Conservation (phyloP, 2,329 filamentous ascomycete species). For the Fusarium equiseti region DNA sequence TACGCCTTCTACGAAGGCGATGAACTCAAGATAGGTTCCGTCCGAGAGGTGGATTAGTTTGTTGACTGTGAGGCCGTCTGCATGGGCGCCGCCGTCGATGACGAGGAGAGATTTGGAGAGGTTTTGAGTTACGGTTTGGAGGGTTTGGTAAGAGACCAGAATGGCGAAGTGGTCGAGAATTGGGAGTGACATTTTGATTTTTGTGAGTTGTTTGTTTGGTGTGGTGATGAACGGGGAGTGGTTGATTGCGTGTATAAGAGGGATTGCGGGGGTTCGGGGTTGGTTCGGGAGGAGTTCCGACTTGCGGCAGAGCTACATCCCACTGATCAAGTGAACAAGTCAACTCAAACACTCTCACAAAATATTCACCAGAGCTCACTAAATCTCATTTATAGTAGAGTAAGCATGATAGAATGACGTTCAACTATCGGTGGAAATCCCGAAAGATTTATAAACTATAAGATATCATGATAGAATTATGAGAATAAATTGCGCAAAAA, state of each 20-base stretch:
- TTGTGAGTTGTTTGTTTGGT: not conserved
- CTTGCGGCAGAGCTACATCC: not conserved
- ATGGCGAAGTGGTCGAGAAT: constrained; percentile 74
- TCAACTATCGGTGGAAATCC: not conserved
- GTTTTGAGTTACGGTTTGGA: constrained; percentile 61
- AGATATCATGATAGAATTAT: not conserved
- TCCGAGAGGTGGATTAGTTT: constrained; percentile 72
- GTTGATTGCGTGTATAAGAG: not conserved
- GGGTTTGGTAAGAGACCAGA: constrained; percentile 65
- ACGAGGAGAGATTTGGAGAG: constrained; percentile 68
- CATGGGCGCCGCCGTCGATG: constrained; percentile 70
- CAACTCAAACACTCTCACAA: not conserved
- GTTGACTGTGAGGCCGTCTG: constrained; percentile 71
- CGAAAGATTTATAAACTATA: too few species aligned
- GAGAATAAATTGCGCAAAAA: not conserved
- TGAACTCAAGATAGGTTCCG: constrained; percentile 75
- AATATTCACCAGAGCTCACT: too few species aligned
- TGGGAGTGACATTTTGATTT: constrained; percentile 36
- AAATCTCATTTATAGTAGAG: rapidly evolving
- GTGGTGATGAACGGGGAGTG: not conserved
- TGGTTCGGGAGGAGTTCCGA: constrained; percentile 26
- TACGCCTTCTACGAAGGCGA: constrained; percentile 67
- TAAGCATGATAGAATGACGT: not conserved
- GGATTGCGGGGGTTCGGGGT: constrained; percentile 36
- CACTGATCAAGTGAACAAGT: not conserved